Evolutionary conservation across 2,329 filamentous ascomycete species (phyloP).

Genomic region (Aspergillus proliferans): DNA sequence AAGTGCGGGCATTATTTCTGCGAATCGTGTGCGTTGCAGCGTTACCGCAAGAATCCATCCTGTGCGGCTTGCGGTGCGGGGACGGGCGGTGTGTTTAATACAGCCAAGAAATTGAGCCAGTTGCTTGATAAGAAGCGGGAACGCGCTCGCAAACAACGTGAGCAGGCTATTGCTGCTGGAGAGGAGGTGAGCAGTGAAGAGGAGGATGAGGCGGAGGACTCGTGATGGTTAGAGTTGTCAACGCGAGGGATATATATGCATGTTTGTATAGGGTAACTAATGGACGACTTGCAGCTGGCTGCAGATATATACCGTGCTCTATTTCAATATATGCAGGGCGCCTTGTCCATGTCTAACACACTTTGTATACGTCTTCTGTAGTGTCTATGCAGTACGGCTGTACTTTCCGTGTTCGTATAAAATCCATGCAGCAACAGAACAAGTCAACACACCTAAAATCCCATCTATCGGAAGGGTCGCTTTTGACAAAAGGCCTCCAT

Average conservation of each 20-base stretch:
- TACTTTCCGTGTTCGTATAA: too few relatives aligned
- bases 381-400: too few relatives aligned
- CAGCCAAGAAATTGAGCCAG: constrained; percentile 74
- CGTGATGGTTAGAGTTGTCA: background rate
- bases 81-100: constrained; percentile 85
- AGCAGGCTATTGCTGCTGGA: constrained; percentile 48
- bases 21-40: constrained; percentile 75
- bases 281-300: background rate
- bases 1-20: constrained; percentile 97
- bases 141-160: constrained; percentile 48
- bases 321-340: too few relatives aligned
- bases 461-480: too few relatives aligned
- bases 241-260: background rate
- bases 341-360: too few relatives aligned
- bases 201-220: constrained; percentile 21
- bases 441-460: too few relatives aligned
- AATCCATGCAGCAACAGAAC: too few relatives aligned
- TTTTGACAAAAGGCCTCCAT: too few relatives aligned
- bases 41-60: constrained; percentile 78
- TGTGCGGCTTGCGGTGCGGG: constrained; percentile 81
- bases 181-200: constrained; percentile 47
- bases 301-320: background rate
- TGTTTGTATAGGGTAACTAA: background rate
- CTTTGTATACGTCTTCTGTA: too few relatives aligned
- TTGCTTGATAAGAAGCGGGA: constrained; percentile 66